phyloP scores from a whole-genome alignment of 106 monocot species.

The Gastrodia elata region DNA sequence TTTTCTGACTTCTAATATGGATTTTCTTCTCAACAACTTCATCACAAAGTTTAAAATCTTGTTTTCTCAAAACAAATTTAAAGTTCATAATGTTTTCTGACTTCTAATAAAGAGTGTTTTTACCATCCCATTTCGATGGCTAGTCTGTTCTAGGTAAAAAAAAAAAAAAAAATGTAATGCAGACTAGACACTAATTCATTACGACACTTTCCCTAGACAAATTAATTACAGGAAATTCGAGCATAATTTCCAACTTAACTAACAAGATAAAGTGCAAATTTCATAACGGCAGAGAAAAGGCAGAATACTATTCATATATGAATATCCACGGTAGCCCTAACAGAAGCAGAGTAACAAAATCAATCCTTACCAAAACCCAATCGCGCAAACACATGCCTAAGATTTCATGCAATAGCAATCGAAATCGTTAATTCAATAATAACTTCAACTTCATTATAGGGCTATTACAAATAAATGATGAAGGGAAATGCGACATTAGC shows the following conservation, averaged over 20 bases:
- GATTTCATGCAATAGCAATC: background rate
- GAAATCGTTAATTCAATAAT: background rate
- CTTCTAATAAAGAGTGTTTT: too few relatives aligned
- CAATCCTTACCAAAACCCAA: background rate
- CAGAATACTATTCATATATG: background rate
- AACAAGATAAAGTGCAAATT: background rate
- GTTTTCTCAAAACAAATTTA: too few relatives aligned
- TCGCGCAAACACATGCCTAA: background rate
- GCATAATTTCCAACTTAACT: background rate
- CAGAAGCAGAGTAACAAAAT: background rate
- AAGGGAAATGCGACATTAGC: background rate
- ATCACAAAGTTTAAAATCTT: too few relatives aligned
- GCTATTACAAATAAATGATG: background rate
- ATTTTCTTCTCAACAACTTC: too few relatives aligned
- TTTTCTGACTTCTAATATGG: too few relatives aligned
- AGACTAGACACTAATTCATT: background rate
- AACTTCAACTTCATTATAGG: background rate
- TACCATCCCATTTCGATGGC: too few relatives aligned
- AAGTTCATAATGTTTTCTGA: too few relatives aligned
- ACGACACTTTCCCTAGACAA: background rate
- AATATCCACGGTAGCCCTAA: background rate
- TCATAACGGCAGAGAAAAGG: background rate
- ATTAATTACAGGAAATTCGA: background rate
- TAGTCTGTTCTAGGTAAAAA: background rate
- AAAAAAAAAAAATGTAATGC: background rate